Evolutionary conservation across 2,329 filamentous ascomycete species (phyloP).

Genomic region (Epichloe scottii): DNA sequence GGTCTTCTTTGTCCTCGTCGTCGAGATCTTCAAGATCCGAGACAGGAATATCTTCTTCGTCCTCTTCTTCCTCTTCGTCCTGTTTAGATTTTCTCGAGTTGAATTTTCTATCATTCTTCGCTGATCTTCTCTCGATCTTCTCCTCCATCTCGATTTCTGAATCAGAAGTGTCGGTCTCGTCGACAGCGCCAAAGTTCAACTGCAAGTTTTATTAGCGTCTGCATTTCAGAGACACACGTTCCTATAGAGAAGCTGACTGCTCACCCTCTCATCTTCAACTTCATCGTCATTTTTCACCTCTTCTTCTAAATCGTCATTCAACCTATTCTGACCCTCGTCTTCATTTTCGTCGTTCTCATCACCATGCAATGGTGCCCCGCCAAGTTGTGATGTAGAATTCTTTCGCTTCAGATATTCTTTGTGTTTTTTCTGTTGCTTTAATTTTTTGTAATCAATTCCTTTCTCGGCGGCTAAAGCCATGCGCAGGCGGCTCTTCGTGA

Average conservation of each 20-base stretch:
- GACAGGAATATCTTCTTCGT: slow-evolving; percentile 78
- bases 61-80: slow-evolving; percentile 41
- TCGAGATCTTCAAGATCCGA: slow-evolving; percentile 72
- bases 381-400: slow-evolving; percentile 13
- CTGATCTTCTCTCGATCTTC: slow-evolving; percentile 33
- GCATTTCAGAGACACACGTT: background rate
- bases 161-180: slow-evolving; percentile 52
- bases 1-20: slow-evolving; percentile 72
- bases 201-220: slow-evolving; percentile 12
- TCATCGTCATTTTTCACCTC: slow-evolving; percentile 24
- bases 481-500: slow-evolving; percentile 37
- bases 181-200: slow-evolving; percentile 42
- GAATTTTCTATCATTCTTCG: slow-evolving; percentile 16
- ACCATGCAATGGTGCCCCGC: slow-evolving; percentile 10
- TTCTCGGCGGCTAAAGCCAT: slow-evolving; percentile 43
- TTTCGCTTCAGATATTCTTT: slow-evolving; percentile 31
- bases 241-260: background rate
- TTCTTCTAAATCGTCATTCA: slow-evolving; percentile 16
- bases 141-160: slow-evolving; percentile 68
- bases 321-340: slow-evolving; percentile 2
- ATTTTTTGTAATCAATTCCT: slow-evolving; percentile 38
- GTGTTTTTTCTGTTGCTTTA: slow-evolving; percentile 35
- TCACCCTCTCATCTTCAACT: slow-evolving; percentile 22
- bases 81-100: slow-evolving; percentile 13
- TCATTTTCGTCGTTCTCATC: background rate